Percentiles rank a stretch among this genome's conserved stretches.
These are phyloP conservation scores for Termitomyces sp. DNA, from an alignment of 768 basidiomycete species.

Conservation along the genomic window DNA sequence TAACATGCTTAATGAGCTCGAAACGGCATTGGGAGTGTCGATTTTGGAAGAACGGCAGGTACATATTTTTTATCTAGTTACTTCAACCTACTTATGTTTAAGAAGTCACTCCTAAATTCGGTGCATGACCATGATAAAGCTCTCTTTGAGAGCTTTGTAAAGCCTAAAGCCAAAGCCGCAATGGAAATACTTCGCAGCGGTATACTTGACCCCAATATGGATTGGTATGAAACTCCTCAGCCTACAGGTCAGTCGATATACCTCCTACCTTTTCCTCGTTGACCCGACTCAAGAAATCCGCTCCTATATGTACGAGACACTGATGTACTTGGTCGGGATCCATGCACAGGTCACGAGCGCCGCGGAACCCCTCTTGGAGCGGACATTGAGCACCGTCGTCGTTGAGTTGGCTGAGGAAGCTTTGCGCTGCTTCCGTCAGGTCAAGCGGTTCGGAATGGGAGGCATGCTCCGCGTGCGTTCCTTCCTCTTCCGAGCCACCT, in stretches of 20 bases:
- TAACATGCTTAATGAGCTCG: conserved; percentile 74
- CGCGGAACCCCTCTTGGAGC: conserved; percentile 74
- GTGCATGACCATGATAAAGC: conserved; percentile 83
- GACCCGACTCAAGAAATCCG: conserved; percentile 63
- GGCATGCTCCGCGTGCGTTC: conserved; percentile 89
- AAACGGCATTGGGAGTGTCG: conserved; percentile 66
- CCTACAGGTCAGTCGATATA: conserved; percentile 57
- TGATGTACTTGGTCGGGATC: conserved; percentile 85
- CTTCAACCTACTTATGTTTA: background rate
- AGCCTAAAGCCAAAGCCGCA: conserved; percentile 70
- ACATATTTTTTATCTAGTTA: conserved; percentile 9
- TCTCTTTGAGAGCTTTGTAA: conserved; percentile 84
- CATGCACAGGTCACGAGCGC: conserved; percentile 87
- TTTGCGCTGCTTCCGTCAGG: conserved; percentile 79
- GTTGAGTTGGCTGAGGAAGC: conserved; percentile 83
- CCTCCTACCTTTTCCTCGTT: conserved; percentile 23
- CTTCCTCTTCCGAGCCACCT: background rate
- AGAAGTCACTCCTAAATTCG: conserved; percentile 67
- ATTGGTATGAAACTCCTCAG: conserved; percentile 93
- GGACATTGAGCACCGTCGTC: conserved; percentile 76
- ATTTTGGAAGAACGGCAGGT: conserved; percentile 73
- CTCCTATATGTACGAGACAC: conserved; percentile 85
- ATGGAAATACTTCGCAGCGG: conserved; percentile 69
- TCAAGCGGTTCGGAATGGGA: conserved; percentile 93
- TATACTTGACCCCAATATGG: conserved; percentile 74